These are phyloP conservation scores for Casuarina glauca DNA, from an alignment of 306 rosid species.

Conservation along the genomic window DNA sequence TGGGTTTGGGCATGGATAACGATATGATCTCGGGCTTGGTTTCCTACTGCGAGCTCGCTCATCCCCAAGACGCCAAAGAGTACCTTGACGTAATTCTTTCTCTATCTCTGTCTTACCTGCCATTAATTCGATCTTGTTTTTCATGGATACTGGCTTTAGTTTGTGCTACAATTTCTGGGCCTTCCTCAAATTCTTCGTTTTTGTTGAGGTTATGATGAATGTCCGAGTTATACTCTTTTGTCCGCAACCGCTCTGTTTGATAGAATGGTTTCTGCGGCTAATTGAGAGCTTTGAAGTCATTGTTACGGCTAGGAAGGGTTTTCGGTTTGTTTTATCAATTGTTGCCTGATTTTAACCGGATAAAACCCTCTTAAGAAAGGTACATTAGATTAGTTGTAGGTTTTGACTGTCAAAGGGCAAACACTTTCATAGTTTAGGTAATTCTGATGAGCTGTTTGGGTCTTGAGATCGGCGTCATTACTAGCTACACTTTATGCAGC, in stretches of 20 bases:
- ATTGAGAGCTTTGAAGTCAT: background rate
- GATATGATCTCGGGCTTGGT: slow-evolving; percentile 89
- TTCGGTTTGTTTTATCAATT: background rate
- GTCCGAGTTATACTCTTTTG: too few species aligned
- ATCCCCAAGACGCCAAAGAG: slow-evolving; percentile 86
- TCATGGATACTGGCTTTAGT: background rate
- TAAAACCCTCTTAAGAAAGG: background rate
- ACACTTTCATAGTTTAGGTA: too few species aligned
- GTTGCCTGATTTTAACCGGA: background rate
- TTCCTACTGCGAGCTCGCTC: slow-evolving; percentile 85
- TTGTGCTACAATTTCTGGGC: background rate
- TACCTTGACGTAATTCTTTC: slow-evolving; percentile 70
- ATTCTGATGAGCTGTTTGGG: background rate
- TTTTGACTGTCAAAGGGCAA: background rate
- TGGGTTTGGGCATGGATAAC: slow-evolving; percentile 62
- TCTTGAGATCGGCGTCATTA: background rate
- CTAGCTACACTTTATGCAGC: too few species aligned
- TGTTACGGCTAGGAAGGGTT: background rate
- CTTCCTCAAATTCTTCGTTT: background rate
- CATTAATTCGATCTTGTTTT: background rate
- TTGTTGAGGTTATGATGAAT: background rate
- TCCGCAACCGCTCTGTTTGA: background rate
- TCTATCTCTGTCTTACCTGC: slow-evolving; percentile 8
- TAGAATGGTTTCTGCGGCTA: background rate
- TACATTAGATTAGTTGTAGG: background rate